These are phyloP conservation scores for Solanum microdontum DNA, from an alignment of 257 asterid genomes.

Conservation along the genomic window DNA sequence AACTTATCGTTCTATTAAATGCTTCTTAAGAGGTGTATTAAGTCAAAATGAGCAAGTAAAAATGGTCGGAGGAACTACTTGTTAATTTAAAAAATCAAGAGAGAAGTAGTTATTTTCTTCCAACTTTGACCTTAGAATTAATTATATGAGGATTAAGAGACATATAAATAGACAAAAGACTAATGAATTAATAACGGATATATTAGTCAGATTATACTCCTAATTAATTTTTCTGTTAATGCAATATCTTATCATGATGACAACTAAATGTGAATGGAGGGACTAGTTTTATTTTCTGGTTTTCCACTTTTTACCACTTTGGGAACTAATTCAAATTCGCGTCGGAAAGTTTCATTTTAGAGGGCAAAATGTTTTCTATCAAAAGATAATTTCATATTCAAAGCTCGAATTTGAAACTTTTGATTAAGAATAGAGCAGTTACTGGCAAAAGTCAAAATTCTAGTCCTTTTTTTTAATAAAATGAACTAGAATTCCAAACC, in stretches of 20 bases:
- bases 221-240: too few species aligned
- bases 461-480: not conserved
- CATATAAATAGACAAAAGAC: not conserved
- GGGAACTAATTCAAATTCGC: not conserved
- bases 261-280: not conserved
- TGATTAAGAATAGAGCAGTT: not conserved
- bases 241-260: not conserved
- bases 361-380: not conserved
- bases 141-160: not conserved
- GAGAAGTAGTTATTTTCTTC: not conserved
- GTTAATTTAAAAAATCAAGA: not conserved
- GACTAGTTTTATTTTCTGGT: not conserved
- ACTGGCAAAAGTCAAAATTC: not conserved
- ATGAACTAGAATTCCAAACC: not conserved
- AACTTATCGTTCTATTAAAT: too few species aligned
- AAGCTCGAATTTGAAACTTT: not conserved
- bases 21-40: not conserved
- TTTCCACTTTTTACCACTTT: not conserved
- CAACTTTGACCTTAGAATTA: not conserved
- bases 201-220: not conserved
- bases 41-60: too few species aligned
- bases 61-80: not conserved
- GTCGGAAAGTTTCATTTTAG: not conserved
- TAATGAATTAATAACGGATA: too few species aligned
- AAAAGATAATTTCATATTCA: too few species aligned